A percentile compares a stretch with the other conserved stretches of the same genome.
Evolutionary conservation across 2,329 filamentous ascomycete genomes (phyloP).

Genomic region (Aspergillus sp.): DNA sequence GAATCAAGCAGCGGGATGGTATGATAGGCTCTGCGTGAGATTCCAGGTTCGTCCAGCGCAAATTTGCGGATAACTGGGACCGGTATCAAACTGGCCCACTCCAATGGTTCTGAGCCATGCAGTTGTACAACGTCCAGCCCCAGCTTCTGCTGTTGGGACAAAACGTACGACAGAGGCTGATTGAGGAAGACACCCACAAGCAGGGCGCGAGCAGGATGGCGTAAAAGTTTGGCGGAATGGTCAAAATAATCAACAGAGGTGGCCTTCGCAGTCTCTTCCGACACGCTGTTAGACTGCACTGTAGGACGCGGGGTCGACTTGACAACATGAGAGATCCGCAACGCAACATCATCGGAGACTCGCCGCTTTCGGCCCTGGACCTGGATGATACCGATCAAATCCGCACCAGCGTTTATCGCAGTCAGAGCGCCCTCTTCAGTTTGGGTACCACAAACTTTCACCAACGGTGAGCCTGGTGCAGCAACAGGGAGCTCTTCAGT

Average conservation of each 20-base stretch:
- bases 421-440: constrained; percentile 68
- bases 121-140: constrained; percentile 83
- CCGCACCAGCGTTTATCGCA: constrained; percentile 78
- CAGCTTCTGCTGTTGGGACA: constrained; percentile 67
- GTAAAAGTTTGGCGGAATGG: constrained; percentile 40
- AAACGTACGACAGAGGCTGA: constrained; percentile 72
- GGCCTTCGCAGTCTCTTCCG: constrained; percentile 13
- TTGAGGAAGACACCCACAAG: constrained; percentile 92
- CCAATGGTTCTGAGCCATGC: constrained; percentile 82
- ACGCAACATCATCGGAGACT: constrained; percentile 67
- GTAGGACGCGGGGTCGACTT: constrained; percentile 41
- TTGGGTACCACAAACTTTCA: constrained; percentile 93
- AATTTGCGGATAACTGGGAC: constrained; percentile 87
- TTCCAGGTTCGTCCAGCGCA: constrained; percentile 61
- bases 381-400: constrained; percentile 86
- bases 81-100: constrained; percentile 83
- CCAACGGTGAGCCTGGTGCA: constrained; percentile 45
- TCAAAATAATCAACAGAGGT: constrained; percentile 59
- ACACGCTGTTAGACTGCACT: constrained; percentile 3
- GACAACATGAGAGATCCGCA: constrained; percentile 70
- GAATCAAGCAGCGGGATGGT: constrained; percentile 77
- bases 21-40: constrained; percentile 71
- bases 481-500: constrained; percentile 12
- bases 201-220: constrained; percentile 53
- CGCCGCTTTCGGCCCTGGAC: constrained; percentile 72